Percentiles rank a stretch among this genome's conserved stretches.
Evolutionary conservation across 2,329 filamentous ascomycete species (phyloP).

Genomic region (Colletotrichum sp.): DNA sequence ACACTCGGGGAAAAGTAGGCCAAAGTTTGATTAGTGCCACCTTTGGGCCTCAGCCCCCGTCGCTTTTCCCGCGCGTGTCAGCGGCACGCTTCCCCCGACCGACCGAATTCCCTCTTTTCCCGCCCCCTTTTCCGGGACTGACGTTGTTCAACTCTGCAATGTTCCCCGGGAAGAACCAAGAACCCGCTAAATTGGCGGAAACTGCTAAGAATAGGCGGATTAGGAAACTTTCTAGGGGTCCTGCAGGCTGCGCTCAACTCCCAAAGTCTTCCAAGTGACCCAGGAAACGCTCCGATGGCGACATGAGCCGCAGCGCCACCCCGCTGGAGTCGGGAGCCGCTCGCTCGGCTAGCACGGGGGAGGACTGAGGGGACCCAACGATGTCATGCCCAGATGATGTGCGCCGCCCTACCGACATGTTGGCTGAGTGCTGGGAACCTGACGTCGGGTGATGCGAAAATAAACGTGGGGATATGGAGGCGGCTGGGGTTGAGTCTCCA

Average conservation of each 20-base stretch:
- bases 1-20: neutral
- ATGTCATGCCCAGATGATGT: conserved; percentile 2
- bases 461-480: neutral
- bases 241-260: neutral
- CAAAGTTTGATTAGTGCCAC: conserved; percentile 6
- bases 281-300: neutral
- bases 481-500: neutral
- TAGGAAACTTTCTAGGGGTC: neutral
- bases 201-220: conserved; percentile 1
- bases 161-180: neutral
- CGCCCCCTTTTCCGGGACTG: neutral
- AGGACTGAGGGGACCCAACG: neutral
- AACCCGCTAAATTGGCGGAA: neutral
- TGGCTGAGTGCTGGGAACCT: neutral
- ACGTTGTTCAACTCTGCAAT: neutral
- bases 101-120: neutral
- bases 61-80: neutral
- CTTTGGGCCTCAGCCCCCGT: neutral
- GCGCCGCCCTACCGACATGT: neutral
- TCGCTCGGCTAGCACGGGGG: neutral
- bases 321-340: neutral
- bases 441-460: neutral
- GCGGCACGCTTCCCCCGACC: neutral
- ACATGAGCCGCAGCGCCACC: neutral
- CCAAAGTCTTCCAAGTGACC: neutral